Percentiles rank a stretch among this genome's conserved stretches.
Evolutionary conservation across 2,329 filamentous ascomycete genomes (phyloP).

Genomic region (Botryosphaeria agaves): DNA sequence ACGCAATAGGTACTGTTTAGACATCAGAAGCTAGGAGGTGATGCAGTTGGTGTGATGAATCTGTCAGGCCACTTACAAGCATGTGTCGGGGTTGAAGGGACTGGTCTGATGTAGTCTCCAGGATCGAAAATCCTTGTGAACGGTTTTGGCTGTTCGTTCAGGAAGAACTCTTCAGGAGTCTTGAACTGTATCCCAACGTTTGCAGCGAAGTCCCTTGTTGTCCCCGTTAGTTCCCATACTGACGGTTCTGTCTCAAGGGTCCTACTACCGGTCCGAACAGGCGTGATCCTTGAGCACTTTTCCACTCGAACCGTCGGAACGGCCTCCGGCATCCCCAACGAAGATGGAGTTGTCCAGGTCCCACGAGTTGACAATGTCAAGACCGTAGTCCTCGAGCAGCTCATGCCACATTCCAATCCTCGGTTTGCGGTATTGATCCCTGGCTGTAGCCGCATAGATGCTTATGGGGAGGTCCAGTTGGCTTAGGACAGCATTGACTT

Average conservation of each 20-base stretch:
- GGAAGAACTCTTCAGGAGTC: slow-evolving; percentile 87
- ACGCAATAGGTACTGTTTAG: slow-evolving; percentile 14
- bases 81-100: slow-evolving; percentile 11
- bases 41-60: too few species aligned
- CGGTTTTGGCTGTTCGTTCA: slow-evolving; percentile 45
- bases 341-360: slow-evolving; percentile 62
- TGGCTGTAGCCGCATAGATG: slow-evolving; percentile 72
- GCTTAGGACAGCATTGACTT: slow-evolving; percentile 50
- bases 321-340: slow-evolving; percentile 66
- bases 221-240: too few species aligned
- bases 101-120: slow-evolving; percentile 28
- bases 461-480: slow-evolving; percentile 59
- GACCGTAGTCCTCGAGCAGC: slow-evolving; percentile 33
- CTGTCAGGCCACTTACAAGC: slow-evolving; percentile 18
- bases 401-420: slow-evolving; percentile 75
- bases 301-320: slow-evolving; percentile 21
- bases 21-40: slow-evolving; percentile 2
- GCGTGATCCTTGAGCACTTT: slow-evolving; percentile 38
- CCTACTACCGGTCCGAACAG: slow-evolving; percentile 41
- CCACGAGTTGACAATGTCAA: slow-evolving; percentile 36
- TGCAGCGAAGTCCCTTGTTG: slow-evolving; percentile 55
- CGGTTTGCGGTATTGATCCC: slow-evolving; percentile 75
- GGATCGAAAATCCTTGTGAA: slow-evolving; percentile 61
- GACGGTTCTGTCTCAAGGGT: too few species aligned
- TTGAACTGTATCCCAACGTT: slow-evolving; percentile 68